phyloP scores from a whole-genome alignment of 495 filamentous ascomycete genomes.

The Penicillium ochrochloron region DNA sequence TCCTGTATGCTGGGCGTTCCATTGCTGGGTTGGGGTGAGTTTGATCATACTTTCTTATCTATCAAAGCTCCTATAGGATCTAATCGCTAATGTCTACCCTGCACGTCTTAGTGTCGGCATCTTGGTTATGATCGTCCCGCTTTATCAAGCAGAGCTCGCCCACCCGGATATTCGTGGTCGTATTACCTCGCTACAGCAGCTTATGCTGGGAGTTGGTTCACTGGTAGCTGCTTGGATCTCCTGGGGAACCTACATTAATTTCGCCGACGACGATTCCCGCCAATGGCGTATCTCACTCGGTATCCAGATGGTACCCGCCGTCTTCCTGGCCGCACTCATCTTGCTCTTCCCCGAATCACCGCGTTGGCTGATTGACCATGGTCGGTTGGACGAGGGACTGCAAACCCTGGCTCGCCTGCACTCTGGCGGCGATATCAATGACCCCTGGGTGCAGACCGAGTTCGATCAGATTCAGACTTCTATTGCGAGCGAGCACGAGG shows the following conservation, averaged over 20 bases:
- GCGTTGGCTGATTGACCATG: slow-evolving; percentile 52
- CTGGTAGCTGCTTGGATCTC: slow-evolving; percentile 28
- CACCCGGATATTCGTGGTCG: slow-evolving; percentile 29
- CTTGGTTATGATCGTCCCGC: slow-evolving; percentile 48
- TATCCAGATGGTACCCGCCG: slow-evolving; percentile 62
- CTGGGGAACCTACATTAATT: slow-evolving; percentile 39
- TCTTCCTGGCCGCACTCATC: slow-evolving; percentile 59
- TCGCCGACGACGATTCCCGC: slow-evolving; percentile 46
- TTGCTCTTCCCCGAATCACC: slow-evolving; percentile 60
- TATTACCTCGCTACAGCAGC: slow-evolving; percentile 28
- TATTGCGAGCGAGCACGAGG: slow-evolving; percentile 44
- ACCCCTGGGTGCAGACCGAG: slow-evolving; percentile 67
- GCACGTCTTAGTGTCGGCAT: slow-evolving; percentile 48
- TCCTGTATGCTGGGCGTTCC: slow-evolving; percentile 27
- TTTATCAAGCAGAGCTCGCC: slow-evolving; percentile 31
- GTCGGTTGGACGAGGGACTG: slow-evolving; percentile 56
- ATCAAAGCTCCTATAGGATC: too few species aligned
- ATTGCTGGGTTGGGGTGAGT: slow-evolving; percentile 29
- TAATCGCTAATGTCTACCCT: not conserved
- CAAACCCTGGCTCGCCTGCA: slow-evolving; percentile 62
- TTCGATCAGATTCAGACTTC: slow-evolving; percentile 58
- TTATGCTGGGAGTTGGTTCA: slow-evolving; percentile 28
- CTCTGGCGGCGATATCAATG: slow-evolving; percentile 58
- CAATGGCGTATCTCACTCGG: slow-evolving; percentile 43
- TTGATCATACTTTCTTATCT: not conserved